Base-by-base conservation (phyloP, 1,284 basidiomycete species). In the Apiotrichum brassicae region DNA sequence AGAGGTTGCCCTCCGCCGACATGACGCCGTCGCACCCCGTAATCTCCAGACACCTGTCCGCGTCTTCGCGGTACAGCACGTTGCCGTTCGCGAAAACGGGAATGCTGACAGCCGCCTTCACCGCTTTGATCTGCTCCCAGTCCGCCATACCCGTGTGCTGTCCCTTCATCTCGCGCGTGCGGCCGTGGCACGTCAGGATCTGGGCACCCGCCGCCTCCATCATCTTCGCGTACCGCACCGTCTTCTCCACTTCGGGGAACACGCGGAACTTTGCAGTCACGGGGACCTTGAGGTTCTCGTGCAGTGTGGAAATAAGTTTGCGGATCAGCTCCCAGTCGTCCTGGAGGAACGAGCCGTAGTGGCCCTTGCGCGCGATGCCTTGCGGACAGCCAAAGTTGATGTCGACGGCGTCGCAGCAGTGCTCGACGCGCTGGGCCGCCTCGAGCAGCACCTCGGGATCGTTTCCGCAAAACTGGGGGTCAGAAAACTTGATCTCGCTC, bases 81-180 rank as follows among this genome's bases (percentile, higher is more conserved):
- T 97, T 97, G n/a, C 94, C 94, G 68, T 98, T 98, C 0, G 94
- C 93, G 65, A 98, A 88, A 2, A 97, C 92, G 0, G 94, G 94
- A 0, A 97, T 82, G 2, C 81, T 83, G 25, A 97, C 88, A 0
- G 88, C 86, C 60, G 86, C 70, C 70, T 91, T 93, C 56, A 95
- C 88, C 0, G 86, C 85, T 16, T 78, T 77, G 63, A 95, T 93
- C 71, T 91, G 84, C 30, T 73, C 74, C 84, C 85, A 95, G 59
- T 90, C 87, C 2, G 91, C 91, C 2, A 93, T 70, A 6, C 91
- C 91, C 12, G 74, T 74, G 20, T 61, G 50, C 48, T 91, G 87
- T 0, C 93, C 95, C 46, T 94, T 85, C 75, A 95, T 91, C 57
- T 95, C 91, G 26, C 92, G 79, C 34, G 85, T 82, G 3, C 95